These are phyloP conservation scores for Trichoderma sp. DNA, from an alignment of 2,329 filamentous ascomycete species.

Conservation along the genomic window DNA sequence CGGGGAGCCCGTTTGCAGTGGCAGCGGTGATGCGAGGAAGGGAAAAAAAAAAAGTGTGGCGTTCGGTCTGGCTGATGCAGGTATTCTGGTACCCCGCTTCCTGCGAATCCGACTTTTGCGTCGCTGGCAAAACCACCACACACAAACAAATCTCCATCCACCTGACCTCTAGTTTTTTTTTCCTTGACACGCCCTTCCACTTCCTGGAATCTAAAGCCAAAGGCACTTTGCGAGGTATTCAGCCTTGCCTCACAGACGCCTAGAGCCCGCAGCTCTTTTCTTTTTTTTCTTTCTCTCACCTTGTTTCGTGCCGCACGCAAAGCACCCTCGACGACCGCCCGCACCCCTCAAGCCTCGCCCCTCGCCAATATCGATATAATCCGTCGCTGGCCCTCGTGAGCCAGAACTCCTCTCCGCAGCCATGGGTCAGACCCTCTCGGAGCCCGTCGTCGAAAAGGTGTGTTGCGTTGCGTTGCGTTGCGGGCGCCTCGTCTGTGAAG, in stretches of 20 bases:
- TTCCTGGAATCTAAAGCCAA: conserved; percentile 19
- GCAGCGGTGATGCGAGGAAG: background rate
- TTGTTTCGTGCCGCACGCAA: background rate
- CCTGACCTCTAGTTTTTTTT: conserved; percentile 13
- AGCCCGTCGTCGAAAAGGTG: conserved; percentile 99
- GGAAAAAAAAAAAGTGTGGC: conserved; percentile 27
- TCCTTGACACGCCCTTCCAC: background rate
- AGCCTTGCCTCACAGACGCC: background rate
- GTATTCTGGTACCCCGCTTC: conserved; percentile 30
- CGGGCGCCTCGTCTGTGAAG: conserved; percentile 23
- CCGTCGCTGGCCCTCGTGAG: conserved; percentile 29
- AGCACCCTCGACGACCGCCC: background rate
- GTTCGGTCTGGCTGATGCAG: conserved; percentile 24
- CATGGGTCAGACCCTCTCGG: conserved; percentile 99
- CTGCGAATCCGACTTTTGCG: conserved; percentile 30
- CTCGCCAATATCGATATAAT: conserved; percentile 8
- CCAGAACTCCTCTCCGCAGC: conserved; percentile 38
- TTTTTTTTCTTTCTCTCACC: background rate
- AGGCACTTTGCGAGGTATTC: conserved; percentile 14
- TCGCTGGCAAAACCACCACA: conserved; percentile 29
- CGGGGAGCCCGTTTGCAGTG: conserved; percentile 4
- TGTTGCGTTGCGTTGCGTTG: conserved; percentile 47
- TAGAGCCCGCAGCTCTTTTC: background rate
- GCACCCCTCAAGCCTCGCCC: conserved; percentile 14
- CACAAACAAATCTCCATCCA: conserved; percentile 13